phyloP scores from a whole-genome alignment of 768 basidiomycete species.

The Suillus subalutaceus region DNA sequence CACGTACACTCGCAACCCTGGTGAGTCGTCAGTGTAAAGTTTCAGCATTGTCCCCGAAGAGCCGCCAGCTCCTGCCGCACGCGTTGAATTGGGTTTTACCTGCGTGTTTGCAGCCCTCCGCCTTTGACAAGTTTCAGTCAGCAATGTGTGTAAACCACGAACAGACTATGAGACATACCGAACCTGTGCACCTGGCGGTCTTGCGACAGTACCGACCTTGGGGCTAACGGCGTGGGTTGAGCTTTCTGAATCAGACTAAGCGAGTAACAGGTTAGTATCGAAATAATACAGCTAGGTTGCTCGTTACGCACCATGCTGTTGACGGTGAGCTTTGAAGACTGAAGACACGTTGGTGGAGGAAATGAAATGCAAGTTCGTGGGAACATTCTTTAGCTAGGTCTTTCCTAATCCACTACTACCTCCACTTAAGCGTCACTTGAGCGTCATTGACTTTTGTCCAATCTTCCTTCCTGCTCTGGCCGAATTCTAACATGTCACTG shows the following conservation, averaged over 20 bases:
- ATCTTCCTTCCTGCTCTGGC: neutral
- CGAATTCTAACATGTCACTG: neutral
- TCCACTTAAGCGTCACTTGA: neutral
- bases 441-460: neutral
- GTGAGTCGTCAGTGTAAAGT: constrained; percentile 98
- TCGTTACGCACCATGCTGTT: constrained; percentile 9
- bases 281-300: constrained; percentile 9
- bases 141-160: constrained; percentile 7
- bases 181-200: constrained; percentile 80
- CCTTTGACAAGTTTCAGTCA: constrained; percentile 38
- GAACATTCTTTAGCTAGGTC: neutral
- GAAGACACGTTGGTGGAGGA: constrained; percentile 1
- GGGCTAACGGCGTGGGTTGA: constrained; percentile 46
- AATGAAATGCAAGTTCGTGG: constrained; percentile 3
- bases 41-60: constrained; percentile 98
- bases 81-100: constrained; percentile 80
- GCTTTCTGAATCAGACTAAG: constrained; percentile 81
- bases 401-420: neutral
- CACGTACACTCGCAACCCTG: constrained; percentile 94
- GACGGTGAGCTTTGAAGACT: neutral
- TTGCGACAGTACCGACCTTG: constrained; percentile 55
- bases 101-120: constrained; percentile 73
- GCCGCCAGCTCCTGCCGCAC: constrained; percentile 94
- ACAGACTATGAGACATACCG: constrained; percentile 52
- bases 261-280: neutral